Percentiles rank a stretch among this genome's conserved stretches.
phyloP scores from a whole-genome alignment of 2,329 filamentous ascomycete species.

The Lecanosticta acicola region DNA sequence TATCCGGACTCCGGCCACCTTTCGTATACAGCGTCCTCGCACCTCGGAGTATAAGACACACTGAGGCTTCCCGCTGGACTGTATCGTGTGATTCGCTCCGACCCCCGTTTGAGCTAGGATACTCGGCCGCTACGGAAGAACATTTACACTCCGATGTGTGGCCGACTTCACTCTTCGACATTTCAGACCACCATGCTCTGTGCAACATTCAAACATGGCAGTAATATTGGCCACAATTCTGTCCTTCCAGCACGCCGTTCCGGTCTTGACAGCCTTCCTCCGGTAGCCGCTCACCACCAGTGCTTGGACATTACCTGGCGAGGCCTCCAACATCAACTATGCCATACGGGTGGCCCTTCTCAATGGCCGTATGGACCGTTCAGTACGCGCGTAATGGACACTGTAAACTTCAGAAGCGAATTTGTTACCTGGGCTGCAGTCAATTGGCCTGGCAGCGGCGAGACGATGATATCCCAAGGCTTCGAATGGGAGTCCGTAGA shows the following conservation, averaged over 20 bases:
- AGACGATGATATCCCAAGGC: constrained; percentile 33
- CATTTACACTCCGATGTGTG: background rate
- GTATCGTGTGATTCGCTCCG: too few species aligned
- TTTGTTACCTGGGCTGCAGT: constrained; percentile 29
- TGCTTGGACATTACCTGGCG: background rate
- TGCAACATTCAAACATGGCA: background rate
- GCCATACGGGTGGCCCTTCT: background rate
- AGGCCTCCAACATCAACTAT: background rate
- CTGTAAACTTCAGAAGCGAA: constrained; percentile 19
- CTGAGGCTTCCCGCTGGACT: too few species aligned
- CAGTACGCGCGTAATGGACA: constrained; percentile 28
- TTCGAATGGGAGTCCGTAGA: constrained; percentile 30
- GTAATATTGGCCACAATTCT: background rate
- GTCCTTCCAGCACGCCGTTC: background rate
- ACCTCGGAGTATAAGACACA: too few species aligned
- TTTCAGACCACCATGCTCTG: background rate
- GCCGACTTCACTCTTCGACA: background rate
- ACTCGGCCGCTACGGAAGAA: too few species aligned
- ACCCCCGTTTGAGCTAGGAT: too few species aligned
- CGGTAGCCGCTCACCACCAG: background rate
- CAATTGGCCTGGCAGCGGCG: constrained; percentile 33
- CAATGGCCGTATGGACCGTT: constrained; percentile 32
- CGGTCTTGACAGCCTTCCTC: background rate
- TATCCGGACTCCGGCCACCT: too few species aligned
- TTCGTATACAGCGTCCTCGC: too few species aligned